These are phyloP conservation scores for Tausonia pullulans DNA, from an alignment of 1,284 basidiomycete species.

Conservation along the genomic window DNA sequence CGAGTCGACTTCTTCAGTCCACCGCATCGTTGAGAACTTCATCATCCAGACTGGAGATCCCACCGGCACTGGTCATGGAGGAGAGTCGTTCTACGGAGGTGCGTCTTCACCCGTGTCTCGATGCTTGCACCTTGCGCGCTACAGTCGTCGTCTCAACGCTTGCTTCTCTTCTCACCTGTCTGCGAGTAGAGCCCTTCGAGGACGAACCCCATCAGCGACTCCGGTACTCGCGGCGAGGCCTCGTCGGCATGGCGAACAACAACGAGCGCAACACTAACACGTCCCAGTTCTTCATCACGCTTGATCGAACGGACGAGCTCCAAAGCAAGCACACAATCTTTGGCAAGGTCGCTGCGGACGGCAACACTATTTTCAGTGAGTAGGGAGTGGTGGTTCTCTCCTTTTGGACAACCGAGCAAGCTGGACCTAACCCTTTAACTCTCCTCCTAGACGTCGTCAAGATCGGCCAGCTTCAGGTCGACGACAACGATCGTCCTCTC, in stretches of 20 bases:
- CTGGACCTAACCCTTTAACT: background rate
- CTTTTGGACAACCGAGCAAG: constrained; percentile 12
- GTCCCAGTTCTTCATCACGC: constrained; percentile 64
- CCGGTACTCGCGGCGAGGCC: constrained; percentile 58
- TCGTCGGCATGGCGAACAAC: constrained; percentile 89
- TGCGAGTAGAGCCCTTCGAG: constrained; percentile 60
- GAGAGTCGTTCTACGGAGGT: constrained; percentile 86
- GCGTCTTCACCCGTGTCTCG: constrained; percentile 20
- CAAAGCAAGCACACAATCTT: constrained; percentile 83
- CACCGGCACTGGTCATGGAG: constrained; percentile 80
- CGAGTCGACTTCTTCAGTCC: constrained; percentile 5
- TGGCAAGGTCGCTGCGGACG: constrained; percentile 40
- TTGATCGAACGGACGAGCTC: constrained; percentile 71
- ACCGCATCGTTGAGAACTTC: constrained; percentile 62
- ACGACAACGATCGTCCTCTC: constrained; percentile 65
- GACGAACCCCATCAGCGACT: constrained; percentile 90
- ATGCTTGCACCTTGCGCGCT: background rate
- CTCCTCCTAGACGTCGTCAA: constrained; percentile 61
- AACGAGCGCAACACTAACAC: constrained; percentile 71
- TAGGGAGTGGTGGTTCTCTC: constrained; percentile 18
- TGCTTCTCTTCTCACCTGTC: background rate
- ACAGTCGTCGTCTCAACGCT: background rate
- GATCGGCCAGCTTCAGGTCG: constrained; percentile 79
- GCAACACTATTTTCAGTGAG: constrained; percentile 78
- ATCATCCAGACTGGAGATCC: constrained; percentile 92